Evolutionary conservation across 345 rosid species (phyloP), one percentile per base, ranked within the genome.

Genomic region (Boechera retrofracta): DNA sequence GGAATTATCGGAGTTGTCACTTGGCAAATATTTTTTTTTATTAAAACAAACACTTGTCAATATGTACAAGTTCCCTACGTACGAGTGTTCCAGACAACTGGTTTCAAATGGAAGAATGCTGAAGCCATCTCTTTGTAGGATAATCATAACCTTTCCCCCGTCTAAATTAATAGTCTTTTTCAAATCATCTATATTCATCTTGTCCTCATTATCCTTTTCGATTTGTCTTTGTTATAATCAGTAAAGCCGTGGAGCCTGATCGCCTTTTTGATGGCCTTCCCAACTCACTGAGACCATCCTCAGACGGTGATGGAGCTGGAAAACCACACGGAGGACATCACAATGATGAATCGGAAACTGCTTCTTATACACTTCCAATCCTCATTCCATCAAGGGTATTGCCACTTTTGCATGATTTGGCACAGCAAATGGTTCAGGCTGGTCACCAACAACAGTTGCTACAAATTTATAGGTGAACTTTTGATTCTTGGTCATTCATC

Each of bases 201-300:
- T 61, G n/a, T 56, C 36, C 75, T 62, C 60, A 61, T 63, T 62
- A 24, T 24, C 8, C 39, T 45, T 54, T 29, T 45, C 11, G 1
- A 44, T 68, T 67, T 66, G 1, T 71, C 67, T 78, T 64, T 72
- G 44, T 33, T 60, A 73, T 71, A 69, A 81, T 73, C 91, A 95
- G 98, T 86, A 92, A 92, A 76, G 89, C 99, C 2, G 89, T 92
- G 80, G 98, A 95, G 74, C 94, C 99, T 79, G 99, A 92, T 76
- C 94, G 89, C 64, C 94, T 95, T 80, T 95, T 90, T 73, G 96
- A 91, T 72, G 88, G 99, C 82, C 93, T 95, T 51, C 99, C 99
- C 36, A 91, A 88, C 82, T 89, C 98, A 15, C 77, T 91, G 84
- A 92, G 96, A 48, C 98, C 99, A 24, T 87, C 98, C 7, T 74